Evolutionary conservation across 805 yeast species (phyloP).

Genomic region (Cyberlindnera mrakii): DNA sequence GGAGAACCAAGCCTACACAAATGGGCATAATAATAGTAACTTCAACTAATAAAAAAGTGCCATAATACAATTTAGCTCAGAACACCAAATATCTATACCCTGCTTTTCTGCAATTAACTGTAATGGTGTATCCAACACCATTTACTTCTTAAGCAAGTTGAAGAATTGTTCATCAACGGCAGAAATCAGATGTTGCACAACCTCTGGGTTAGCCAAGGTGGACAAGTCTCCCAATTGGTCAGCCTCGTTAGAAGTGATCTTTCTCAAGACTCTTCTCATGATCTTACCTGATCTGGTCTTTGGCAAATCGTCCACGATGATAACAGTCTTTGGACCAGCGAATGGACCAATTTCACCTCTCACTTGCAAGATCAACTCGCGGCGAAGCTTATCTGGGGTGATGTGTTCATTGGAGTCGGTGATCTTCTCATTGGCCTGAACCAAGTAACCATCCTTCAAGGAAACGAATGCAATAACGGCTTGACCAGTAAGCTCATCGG

Average conservation of each 20-base stretch:
- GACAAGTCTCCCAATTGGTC: conserved; percentile 90
- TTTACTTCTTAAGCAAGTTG: conserved; percentile 5
- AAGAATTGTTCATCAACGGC: conserved; percentile 39
- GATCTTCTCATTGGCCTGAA: conserved; percentile 25
- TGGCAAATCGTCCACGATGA: conserved; percentile 87
- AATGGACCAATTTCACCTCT: conserved; percentile 84
- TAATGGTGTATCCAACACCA: neutral
- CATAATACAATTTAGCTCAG: no score
- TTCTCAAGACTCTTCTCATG: conserved; percentile 96
- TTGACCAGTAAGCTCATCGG: conserved; percentile 95
- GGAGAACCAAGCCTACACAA: no score
- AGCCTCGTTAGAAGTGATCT: conserved; percentile 86
- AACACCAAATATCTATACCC: no score
- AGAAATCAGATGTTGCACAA: conserved; percentile 69
- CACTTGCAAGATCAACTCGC: conserved; percentile 78
- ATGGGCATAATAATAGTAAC: no score
- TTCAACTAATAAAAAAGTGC: no score
- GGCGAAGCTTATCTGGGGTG: conserved; percentile 40
- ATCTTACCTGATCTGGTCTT: conserved; percentile 98
- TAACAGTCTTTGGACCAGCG: conserved; percentile 89
- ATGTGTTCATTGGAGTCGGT: conserved; percentile 25
- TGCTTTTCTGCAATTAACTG: conserved; percentile 5
- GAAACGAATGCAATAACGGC: conserved; percentile 94
- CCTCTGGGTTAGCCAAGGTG: conserved; percentile 80
- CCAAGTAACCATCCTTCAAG: conserved; percentile 47